phyloP scores from a whole-genome alignment of 176 grass and related monocot genomes.

The sorghum (Sorghum bicolor) region DNA sequence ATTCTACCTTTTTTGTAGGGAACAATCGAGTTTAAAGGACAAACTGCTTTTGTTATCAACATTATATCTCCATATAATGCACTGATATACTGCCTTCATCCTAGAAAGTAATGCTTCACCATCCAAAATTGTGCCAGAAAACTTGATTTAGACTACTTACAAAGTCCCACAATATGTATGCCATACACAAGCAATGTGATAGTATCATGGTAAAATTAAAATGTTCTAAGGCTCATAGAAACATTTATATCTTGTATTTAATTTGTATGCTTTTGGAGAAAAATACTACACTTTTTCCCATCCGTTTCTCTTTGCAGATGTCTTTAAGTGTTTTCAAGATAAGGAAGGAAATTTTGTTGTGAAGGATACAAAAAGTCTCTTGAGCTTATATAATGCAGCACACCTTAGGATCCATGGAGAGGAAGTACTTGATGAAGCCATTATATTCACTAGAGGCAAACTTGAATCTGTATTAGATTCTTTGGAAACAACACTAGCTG shows the following conservation, averaged over 20 bases:
- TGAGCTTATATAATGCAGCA: conserved; percentile 43
- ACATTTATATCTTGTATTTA: neutral
- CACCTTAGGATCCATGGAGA: conserved; percentile 33
- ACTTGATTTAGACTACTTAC: no score
- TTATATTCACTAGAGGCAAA: conserved; percentile 17
- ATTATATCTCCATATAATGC: no score
- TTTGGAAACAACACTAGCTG: neutral
- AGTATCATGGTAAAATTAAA: no score
- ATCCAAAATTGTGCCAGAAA: no score
- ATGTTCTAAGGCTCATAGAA: neutral
- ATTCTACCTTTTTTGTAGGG: no score
- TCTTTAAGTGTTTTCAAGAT: conserved; percentile 23
- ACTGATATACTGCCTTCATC: no score
- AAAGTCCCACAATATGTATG: no score
- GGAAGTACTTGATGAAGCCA: conserved; percentile 36
- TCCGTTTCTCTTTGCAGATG: conserved; percentile 13
- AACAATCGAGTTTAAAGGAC: no score
- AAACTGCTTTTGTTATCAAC: no score
- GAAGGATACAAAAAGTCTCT: conserved; percentile 6
- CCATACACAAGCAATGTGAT: no score
- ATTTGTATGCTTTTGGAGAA: neutral
- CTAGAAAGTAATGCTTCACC: no score
- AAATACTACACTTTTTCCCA: neutral
- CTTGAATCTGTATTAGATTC: conserved; percentile 11
- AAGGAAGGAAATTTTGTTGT: conserved; percentile 20